phyloP scores from a whole-genome alignment of 306 rosid genomes.

The Quercus wislizeni region DNA sequence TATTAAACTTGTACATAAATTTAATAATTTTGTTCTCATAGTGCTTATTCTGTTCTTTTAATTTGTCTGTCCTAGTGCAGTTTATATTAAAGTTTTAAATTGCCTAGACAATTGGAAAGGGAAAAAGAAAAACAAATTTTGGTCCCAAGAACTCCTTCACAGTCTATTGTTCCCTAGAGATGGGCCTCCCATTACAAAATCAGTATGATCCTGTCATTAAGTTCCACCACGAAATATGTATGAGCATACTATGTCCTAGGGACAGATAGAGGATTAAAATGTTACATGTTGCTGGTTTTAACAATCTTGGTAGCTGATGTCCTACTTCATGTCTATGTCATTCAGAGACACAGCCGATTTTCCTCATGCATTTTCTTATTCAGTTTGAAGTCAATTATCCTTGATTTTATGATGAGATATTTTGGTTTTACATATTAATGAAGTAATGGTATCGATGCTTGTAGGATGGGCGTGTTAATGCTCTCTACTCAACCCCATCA shows the following conservation, averaged over 20 bases:
- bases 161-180: neutral
- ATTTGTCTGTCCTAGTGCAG: neutral
- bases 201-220: neutral
- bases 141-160: neutral
- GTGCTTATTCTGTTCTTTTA: neutral
- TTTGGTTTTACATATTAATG: neutral
- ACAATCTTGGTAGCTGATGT: neutral
- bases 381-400: neutral
- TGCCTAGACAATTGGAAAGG: neutral
- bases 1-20: no score
- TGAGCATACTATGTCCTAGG: neutral
- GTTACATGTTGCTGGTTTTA: neutral
- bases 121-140: neutral
- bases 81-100: neutral
- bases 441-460: neutral
- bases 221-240: neutral
- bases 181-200: neutral
- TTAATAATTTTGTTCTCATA: neutral
- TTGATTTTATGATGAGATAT: neutral
- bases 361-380: neutral
- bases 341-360: neutral
- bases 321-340: neutral
- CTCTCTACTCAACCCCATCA: conserved; percentile 84
- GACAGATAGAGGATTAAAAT: neutral
- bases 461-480: conserved; percentile 91